Evolutionary conservation across 1,139 yeast species (phyloP), one percentile per base, ranked within the genome.

Genomic region (Sugiyamaella xylanicola): DNA sequence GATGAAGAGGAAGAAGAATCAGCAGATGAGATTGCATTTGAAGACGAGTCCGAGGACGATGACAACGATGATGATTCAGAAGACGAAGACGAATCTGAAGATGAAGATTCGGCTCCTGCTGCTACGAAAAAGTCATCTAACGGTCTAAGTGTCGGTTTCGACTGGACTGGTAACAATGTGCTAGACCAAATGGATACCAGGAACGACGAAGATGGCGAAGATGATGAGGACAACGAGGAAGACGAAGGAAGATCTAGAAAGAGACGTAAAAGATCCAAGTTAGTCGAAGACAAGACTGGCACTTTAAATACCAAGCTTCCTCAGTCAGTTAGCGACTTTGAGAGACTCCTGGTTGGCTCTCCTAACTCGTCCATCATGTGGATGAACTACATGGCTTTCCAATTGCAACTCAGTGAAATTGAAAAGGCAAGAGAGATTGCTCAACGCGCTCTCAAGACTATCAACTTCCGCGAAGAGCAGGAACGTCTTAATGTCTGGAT

Each of bases 381-480:
- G 99, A 92, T 93, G 90, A 90, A 92, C 73, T 93, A 88, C 73
- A 93, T 95, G 97, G 93, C 98, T 2, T 93, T 92, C 87, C 96
- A 91, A 74, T 79, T 93, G 63, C 97, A 92, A 72, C 78, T 93
- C 62, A 87, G 96, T 76, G 99, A 93, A 71, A 77, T 91, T 58
- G 97, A 92, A 54, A 90, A 87, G 73, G 97, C 98, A 11, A 84
- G 99, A 65, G 96, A 89, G 71, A 83, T 93, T 63, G 98, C 89
- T 48, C 88, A 87, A 66, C 83, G 99, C 62, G 99, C 98, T 3
- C 79, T 93, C 67, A 89, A 88, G 75, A 86, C 95, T 8, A 93
- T 93, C 64, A 85, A 83, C 68, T 90, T 86, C 75, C 83, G 97
- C 67, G 97, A 92, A 68, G 99, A 95, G 72, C 86, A 84, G 66